phyloP scores from a whole-genome alignment of 225 moss, liverwort and hornwort species.

The Sphagnum tenellum region DNA sequence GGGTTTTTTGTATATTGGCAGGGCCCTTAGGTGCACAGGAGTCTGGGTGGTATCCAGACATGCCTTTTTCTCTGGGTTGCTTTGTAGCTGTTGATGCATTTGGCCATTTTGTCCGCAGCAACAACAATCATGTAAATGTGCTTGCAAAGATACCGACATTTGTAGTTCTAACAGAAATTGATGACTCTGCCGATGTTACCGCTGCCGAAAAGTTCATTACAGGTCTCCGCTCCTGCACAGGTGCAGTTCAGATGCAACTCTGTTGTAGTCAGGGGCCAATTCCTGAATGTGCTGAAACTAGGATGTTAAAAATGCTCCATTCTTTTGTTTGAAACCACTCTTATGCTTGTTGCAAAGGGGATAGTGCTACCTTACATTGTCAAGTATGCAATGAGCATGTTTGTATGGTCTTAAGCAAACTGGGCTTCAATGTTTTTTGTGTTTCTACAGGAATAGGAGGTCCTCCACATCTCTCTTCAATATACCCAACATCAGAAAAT shows the following conservation, averaged over 20 bases:
- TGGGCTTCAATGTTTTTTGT: not conserved
- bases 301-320: not conserved
- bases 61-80: constrained; percentile 49
- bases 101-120: constrained; percentile 43
- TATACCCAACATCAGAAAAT: constrained; percentile 27
- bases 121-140: constrained; percentile 25
- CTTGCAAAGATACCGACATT: constrained; percentile 41
- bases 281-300: not conserved
- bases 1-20: constrained; percentile 34
- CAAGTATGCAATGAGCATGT: not conserved
- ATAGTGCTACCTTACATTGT: not conserved
- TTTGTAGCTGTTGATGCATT: constrained; percentile 53
- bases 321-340: not conserved
- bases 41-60: constrained; percentile 58
- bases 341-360: not conserved
- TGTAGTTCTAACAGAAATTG: constrained; percentile 56
- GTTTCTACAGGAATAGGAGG: constrained; percentile 20
- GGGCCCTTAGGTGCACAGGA: constrained; percentile 54
- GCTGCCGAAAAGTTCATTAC: constrained; percentile 10
- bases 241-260: constrained; percentile 19
- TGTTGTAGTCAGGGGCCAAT: constrained; percentile 16
- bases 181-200: constrained; percentile 43
- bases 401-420: not conserved
- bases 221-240: no score
- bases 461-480: constrained; percentile 36